Evolutionary conservation across 177 flowering plant species (phyloP).

Genomic region (Vitis hybrid): DNA sequence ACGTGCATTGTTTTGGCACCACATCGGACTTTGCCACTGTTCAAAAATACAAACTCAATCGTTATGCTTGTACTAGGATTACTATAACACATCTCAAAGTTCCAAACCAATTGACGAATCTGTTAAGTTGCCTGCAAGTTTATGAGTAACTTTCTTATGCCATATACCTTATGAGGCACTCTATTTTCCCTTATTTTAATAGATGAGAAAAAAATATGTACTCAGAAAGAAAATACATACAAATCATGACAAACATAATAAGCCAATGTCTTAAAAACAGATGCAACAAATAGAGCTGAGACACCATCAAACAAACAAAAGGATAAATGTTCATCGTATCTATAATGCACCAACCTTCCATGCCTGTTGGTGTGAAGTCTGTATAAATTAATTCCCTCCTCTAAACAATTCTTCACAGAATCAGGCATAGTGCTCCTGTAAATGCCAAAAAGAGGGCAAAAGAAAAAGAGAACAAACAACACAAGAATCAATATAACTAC

Average conservation of each 20-base stretch:
- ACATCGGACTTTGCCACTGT: neutral
- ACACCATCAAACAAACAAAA: neutral
- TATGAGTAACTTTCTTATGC: neutral
- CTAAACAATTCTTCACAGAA: slow-evolving; percentile 49
- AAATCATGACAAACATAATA: neutral
- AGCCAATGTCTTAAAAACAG: neutral
- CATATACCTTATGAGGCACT: neutral
- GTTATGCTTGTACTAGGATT: neutral
- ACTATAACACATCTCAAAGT: neutral
- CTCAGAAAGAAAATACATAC: neutral
- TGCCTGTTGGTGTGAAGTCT: slow-evolving; percentile 61
- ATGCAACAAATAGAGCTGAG: neutral
- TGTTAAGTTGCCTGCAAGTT: neutral
- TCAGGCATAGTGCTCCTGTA: slow-evolving; percentile 69
- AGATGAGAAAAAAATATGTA: neutral
- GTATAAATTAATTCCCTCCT: slow-evolving; percentile 74
- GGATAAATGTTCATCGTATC: neutral
- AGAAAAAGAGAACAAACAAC: neutral
- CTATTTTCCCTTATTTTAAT: neutral
- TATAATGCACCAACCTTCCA: slow-evolving; percentile 55
- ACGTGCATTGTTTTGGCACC: too few relatives aligned
- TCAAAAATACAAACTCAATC: neutral
- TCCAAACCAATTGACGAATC: neutral
- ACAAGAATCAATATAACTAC: neutral
- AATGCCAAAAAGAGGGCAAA: neutral